These are phyloP conservation scores for Tolypocladium nubicola DNA, from an alignment of 2,329 filamentous ascomycete genomes.

Conservation along the genomic window DNA sequence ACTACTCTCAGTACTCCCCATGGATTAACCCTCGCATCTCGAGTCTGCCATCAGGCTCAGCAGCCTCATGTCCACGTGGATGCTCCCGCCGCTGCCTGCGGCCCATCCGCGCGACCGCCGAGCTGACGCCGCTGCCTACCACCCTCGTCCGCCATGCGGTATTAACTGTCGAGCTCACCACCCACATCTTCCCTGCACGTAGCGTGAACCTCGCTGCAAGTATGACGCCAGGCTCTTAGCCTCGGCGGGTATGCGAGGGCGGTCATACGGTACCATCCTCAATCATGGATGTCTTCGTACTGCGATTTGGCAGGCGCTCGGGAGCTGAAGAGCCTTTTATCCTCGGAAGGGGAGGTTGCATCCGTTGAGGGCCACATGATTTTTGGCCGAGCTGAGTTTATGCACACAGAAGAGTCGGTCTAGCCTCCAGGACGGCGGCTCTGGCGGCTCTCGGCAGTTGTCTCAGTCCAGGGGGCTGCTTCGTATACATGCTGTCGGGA, in stretches of 20 bases:
- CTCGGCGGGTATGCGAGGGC: conserved; percentile 6
- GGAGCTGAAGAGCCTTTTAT: not conserved
- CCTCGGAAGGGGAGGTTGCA: not conserved
- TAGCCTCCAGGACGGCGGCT: not conserved
- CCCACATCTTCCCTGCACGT: not conserved
- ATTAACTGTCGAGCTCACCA: not conserved
- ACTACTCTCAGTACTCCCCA: not conserved
- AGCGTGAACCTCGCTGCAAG: not conserved
- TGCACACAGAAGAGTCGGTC: not conserved
- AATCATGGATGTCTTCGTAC: not conserved
- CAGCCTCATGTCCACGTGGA: not conserved
- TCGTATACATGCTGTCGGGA: not conserved
- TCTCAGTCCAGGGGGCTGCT: not conserved
- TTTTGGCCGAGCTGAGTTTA: not conserved
- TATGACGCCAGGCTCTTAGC: conserved; percentile 1
- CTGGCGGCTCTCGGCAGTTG: not conserved
- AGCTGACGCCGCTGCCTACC: conserved; percentile 1
- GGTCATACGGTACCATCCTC: not conserved
- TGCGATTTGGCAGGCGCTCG: not conserved
- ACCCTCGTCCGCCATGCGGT: not conserved
- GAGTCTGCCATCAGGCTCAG: not conserved
- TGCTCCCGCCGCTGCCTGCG: conserved; percentile 1
- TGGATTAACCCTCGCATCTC: too few relatives aligned
- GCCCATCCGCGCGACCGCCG: conserved; percentile 1
- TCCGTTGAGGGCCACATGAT: not conserved